Evolutionary conservation across 257 asterid genomes (phyloP).

Genomic region (Paraleonurus japonicus): DNA sequence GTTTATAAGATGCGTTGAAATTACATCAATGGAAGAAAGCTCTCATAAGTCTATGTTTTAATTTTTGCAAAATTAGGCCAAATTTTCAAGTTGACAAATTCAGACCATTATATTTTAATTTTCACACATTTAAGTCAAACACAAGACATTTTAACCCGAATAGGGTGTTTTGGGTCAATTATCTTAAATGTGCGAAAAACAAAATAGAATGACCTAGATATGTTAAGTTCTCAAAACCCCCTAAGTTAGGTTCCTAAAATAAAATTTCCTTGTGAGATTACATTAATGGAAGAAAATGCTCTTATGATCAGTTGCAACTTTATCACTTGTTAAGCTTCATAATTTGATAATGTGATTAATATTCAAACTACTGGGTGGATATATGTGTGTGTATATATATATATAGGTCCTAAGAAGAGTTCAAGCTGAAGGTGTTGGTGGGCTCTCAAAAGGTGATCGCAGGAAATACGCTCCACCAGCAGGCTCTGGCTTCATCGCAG

Average conservation of each 20-base stretch:
- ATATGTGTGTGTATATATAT: no score
- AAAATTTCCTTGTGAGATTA: background rate
- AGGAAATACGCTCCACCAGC: constrained; percentile 80
- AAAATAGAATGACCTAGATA: no score
- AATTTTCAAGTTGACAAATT: background rate
- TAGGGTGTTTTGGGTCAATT: background rate
- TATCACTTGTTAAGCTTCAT: constrained; percentile 14
- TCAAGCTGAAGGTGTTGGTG: constrained; percentile 83
- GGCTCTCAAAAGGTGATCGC: constrained; percentile 66
- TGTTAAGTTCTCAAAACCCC: background rate
- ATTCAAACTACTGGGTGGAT: background rate
- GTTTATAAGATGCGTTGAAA: no score
- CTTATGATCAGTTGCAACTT: background rate
- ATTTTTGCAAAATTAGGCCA: background rate
- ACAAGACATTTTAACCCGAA: background rate
- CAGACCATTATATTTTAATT: background rate
- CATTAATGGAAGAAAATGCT: background rate
- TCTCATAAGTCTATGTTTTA: background rate
- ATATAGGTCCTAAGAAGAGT: background rate
- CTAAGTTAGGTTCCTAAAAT: background rate
- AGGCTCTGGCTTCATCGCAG: constrained; percentile 90
- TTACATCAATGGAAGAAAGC: no score
- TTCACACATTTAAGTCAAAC: background rate
- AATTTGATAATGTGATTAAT: background rate
- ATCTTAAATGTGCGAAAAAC: no score